Evolutionary conservation across 164 flowering plant species (phyloP).

Genomic region (Protea cynaroides): DNA sequence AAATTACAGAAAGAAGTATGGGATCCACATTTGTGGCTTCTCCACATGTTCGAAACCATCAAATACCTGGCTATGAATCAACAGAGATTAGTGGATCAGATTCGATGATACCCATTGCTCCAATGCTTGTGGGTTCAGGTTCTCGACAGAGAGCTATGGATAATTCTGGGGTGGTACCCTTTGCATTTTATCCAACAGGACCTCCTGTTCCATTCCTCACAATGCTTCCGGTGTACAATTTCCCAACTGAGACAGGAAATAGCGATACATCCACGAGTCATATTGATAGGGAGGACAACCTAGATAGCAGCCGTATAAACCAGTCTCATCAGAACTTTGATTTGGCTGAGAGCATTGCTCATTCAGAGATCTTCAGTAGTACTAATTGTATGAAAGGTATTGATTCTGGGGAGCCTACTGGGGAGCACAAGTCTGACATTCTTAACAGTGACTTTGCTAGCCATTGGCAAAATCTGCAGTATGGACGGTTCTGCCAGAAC

Average conservation of each 20-base stretch:
- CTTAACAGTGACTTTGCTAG: slow-evolving; percentile 81
- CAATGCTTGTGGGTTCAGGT: slow-evolving; percentile 56
- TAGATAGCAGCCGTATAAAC: slow-evolving; percentile 22
- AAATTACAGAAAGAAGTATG: slow-evolving; percentile 35
- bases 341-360: slow-evolving; percentile 37
- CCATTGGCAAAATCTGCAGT: slow-evolving; percentile 86
- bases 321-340: slow-evolving; percentile 49
- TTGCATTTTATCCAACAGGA: slow-evolving; percentile 87
- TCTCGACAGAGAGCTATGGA: slow-evolving; percentile 47
- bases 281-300: slow-evolving; percentile 43
- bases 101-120: slow-evolving; percentile 53
- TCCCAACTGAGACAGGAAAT: slow-evolving; percentile 41
- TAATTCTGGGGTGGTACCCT: slow-evolving; percentile 43
- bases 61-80: slow-evolving; percentile 44
- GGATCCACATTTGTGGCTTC: slow-evolving; percentile 31
- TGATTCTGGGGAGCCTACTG: slow-evolving; percentile 32
- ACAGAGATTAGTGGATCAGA: slow-evolving; percentile 63
- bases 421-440: slow-evolving; percentile 64
- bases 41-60: slow-evolving; percentile 38
- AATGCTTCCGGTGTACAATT: slow-evolving; percentile 69
- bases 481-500: slow-evolving; percentile 77
- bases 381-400: slow-evolving; percentile 26
- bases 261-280: slow-evolving; percentile 47
- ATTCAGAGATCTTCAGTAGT: slow-evolving; percentile 31
- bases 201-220: slow-evolving; percentile 85